A percentile compares a stretch with the other conserved stretches of the same genome.
phyloP scores from a whole-genome alignment of 2,329 filamentous ascomycete genomes.

The Onygenales sp. region DNA sequence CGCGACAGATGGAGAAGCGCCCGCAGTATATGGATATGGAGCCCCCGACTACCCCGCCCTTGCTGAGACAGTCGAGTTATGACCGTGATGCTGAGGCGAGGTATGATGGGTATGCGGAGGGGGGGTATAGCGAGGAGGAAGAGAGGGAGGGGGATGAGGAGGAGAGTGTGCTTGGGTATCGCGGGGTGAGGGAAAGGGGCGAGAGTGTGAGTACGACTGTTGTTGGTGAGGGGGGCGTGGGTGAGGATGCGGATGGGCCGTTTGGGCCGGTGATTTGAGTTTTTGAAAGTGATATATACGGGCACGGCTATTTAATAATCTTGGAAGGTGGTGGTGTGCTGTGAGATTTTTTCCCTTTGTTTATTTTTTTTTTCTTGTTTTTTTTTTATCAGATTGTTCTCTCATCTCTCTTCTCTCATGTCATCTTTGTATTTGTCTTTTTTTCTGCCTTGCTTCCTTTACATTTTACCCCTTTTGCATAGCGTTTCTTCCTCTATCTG shows the following conservation, averaged over 20 bases:
- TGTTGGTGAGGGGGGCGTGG: background rate
- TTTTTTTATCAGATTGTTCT: background rate
- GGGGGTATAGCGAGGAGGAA: slow-evolving; percentile 41
- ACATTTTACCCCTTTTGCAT: too few relatives aligned
- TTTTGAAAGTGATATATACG: too few relatives aligned
- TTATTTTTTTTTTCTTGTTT: background rate
- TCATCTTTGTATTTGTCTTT: background rate
- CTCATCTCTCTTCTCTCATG: background rate
- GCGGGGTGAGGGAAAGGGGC: background rate
- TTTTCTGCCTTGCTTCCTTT: background rate
- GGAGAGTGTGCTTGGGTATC: background rate
- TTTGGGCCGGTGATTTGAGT: slow-evolving; percentile 12
- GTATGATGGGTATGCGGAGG: slow-evolving; percentile 37
- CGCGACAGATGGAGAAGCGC: slow-evolving; percentile 20
- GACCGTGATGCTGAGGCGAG: slow-evolving; percentile 50
- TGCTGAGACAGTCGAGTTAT: slow-evolving; percentile 47
- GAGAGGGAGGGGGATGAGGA: slow-evolving; percentile 14
- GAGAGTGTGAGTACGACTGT: background rate
- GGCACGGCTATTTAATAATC: too few relatives aligned
- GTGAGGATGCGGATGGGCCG: slow-evolving; percentile 5
- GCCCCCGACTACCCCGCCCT: slow-evolving; percentile 42
- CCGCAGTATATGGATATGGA: slow-evolving; percentile 16
- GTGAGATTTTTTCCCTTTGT: background rate
- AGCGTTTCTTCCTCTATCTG: too few relatives aligned
- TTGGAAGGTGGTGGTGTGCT: background rate